phyloP scores from a whole-genome alignment of 768 basidiomycete genomes.

The Dioszegia crocea region DNA sequence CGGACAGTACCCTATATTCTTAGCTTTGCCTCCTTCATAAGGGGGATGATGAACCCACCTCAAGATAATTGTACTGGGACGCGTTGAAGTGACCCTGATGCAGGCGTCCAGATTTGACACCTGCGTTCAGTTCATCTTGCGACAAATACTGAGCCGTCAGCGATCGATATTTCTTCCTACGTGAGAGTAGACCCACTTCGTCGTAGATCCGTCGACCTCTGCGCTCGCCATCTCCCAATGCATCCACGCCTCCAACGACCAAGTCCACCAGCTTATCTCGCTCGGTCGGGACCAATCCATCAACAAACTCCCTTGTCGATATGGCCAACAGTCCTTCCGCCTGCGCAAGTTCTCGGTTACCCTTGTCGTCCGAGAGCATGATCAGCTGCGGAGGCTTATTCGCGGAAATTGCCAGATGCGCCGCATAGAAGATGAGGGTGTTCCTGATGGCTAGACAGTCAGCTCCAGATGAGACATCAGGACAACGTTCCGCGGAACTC shows the following conservation, averaged over 20 bases:
- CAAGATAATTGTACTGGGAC: conserved; percentile 91
- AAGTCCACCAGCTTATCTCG: conserved; percentile 71
- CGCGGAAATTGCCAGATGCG: conserved; percentile 56
- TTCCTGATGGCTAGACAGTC: conserved; percentile 93
- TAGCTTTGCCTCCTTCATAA: not conserved
- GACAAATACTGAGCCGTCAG: conserved; percentile 66
- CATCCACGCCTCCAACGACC: conserved; percentile 64
- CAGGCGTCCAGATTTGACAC: conserved; percentile 75
- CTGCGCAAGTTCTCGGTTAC: conserved; percentile 72
- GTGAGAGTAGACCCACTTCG: conserved; percentile 55
- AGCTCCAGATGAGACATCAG: conserved; percentile 6
- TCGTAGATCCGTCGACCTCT: conserved; percentile 55
- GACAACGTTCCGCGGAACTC: conserved; percentile 7
- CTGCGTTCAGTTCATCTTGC: conserved; percentile 65
- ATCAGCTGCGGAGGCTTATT: conserved; percentile 60
- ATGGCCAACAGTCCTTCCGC: conserved; percentile 52
- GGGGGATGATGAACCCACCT: conserved; percentile 55
- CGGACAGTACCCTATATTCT: conserved; percentile 67
- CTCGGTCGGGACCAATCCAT: conserved; percentile 59
- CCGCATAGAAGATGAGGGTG: conserved; percentile 79
- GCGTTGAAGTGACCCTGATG: conserved; percentile 94
- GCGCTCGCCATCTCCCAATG: conserved; percentile 49
- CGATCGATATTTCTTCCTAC: not conserved
- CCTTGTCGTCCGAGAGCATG: conserved; percentile 83
- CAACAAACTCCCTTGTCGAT: conserved; percentile 73